These are phyloP conservation scores for Wickerhamomyces alni DNA, from an alignment of 805 yeast species.

Conservation along the genomic window DNA sequence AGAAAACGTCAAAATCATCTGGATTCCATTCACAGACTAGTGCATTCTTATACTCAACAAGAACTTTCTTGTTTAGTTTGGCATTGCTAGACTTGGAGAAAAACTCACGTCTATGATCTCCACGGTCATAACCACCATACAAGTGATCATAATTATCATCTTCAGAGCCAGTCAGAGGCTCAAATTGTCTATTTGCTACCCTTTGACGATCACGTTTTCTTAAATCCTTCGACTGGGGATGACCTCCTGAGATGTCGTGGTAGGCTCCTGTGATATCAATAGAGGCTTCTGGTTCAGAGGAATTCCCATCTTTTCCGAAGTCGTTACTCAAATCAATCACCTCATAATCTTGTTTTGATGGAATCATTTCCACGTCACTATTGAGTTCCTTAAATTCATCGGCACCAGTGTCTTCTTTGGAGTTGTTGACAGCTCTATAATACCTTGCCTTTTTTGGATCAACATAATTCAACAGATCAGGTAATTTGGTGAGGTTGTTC, in stretches of 20 bases:
- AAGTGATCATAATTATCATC: no score
- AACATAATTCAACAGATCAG: constrained; percentile 29
- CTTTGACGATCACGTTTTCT: no score
- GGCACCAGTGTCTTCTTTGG: no score
- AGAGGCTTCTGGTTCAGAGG: background rate
- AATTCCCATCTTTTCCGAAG: background rate
- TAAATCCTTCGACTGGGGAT: no score
- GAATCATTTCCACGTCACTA: background rate
- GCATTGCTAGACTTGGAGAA: no score
- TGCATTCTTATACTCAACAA: constrained; percentile 31
- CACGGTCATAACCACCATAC: no score
- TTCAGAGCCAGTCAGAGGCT: no score
- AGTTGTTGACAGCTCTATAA: constrained; percentile 14
- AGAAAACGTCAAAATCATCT: constrained; percentile 43
- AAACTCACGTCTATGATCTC: no score
- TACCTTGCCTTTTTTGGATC: constrained; percentile 18
- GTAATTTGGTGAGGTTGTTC: constrained; percentile 36
- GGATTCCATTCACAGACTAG: constrained; percentile 66
- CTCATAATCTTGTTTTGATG: background rate
- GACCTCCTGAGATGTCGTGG: no score
- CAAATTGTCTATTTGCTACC: no score
- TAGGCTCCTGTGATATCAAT: background rate
- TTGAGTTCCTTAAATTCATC: background rate
- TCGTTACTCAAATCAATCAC: background rate
- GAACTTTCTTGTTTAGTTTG: background rate